Percentiles rank a stretch among this genome's conserved stretches.
Conservation (phyloP, 1,284 basidiomycete species). For the Ceraceosorus guamensis region DNA sequence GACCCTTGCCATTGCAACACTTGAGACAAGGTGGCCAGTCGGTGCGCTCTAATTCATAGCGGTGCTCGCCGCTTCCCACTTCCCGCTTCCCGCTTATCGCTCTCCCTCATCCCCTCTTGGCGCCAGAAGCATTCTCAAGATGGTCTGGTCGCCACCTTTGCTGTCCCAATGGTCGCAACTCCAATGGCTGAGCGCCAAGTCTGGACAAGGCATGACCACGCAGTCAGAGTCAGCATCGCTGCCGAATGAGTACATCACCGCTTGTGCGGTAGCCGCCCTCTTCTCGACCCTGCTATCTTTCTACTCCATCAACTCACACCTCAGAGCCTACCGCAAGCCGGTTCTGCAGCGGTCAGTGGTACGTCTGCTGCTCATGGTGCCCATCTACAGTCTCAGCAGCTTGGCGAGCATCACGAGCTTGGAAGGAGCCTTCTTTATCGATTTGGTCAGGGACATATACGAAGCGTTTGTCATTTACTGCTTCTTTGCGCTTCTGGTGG, state of each 20-base stretch:
- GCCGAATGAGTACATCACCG: conserved; percentile 48
- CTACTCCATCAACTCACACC: conserved; percentile 75
- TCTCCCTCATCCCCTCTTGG: no score
- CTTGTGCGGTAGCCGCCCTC: conserved; percentile 59
- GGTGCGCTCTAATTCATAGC: no score
- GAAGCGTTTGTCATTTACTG: conserved; percentile 62
- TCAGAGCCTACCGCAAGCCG: conserved; percentile 56
- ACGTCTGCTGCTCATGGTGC: conserved; percentile 82
- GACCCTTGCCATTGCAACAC: no score
- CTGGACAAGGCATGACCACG: no score
- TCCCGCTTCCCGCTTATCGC: no score
- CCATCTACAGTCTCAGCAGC: conserved; percentile 58
- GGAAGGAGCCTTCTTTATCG: conserved; percentile 91
- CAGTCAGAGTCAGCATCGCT: no score
- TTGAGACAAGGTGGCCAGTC: no score
- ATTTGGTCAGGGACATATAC: conserved; percentile 88
- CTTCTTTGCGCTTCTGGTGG: conserved; percentile 50
- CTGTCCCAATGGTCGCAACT: no score
- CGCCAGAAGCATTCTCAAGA: no score
- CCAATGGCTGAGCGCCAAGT: no score
- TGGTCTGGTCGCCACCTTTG: no score
- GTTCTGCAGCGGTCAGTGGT: conserved; percentile 68
- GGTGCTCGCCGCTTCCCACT: no score
- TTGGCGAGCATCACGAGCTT: conserved; percentile 85
- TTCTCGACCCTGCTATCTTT: conserved; percentile 66